Base-by-base conservation (phyloP, 2,329 filamentous ascomycete genomes). In the Alternaria alternata region DNA sequence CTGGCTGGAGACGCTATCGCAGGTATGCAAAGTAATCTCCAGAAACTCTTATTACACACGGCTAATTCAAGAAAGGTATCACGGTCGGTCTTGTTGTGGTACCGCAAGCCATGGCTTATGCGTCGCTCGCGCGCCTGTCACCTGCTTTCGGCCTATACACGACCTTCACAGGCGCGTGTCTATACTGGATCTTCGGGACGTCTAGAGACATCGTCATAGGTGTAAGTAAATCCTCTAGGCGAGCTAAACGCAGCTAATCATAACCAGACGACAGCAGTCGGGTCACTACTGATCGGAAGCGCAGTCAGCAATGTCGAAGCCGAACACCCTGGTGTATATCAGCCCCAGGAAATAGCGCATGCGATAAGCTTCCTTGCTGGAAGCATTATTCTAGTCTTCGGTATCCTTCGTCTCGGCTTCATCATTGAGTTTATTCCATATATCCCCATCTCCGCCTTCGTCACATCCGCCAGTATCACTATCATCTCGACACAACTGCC, bases 191-290 rank as follows among this genome's bases (percentile, higher is more conserved):
- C 75, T 97, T 97, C 75, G 94, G 94, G 12, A 98, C 94, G 0
- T 97, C 94, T 2, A 97, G 97, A 77, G 94, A 98, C 77, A 97
- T 98, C 71, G 97, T 94, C 14, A 97, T 97, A 57, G 94, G 94
- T 16, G 90, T 92, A 84, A 81, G 89, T 85, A 26, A 24, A 28
- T 3, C 16, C 2, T 30, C n/a, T 12, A 6, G n/a, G 34, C 32
- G 4, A 22, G 20, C 46, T 30, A 51, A n/a, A 20, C 6, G 1
- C n/a, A n/a, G 56, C 47, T 60, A 64, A 57, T 57, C 24, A 26
- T 26, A 3, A 41, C 22, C 65, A 93, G 89, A 94, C 94, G 20
- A 95, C 97, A 44, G 95, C 94, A 34, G 95, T 98, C 66, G 91
- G 97, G 84, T 98, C 94, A 1, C 94, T 92, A 2, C 84, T 98